Evolutionary conservation across 805 yeast genomes (phyloP).

Genomic region (Candida chilensis): DNA sequence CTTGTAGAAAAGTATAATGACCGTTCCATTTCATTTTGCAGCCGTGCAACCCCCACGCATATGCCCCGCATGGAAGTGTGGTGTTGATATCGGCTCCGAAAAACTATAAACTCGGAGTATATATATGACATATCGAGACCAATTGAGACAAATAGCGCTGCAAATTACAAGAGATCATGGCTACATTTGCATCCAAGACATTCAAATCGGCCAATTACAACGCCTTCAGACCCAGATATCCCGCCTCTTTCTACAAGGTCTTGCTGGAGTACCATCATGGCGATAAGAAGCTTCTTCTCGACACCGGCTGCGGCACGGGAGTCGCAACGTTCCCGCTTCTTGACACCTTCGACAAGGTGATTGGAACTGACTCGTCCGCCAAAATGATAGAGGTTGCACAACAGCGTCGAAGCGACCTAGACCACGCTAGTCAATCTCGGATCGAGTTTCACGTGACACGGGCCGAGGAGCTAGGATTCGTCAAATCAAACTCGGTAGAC

Average conservation of each 20-base stretch:
- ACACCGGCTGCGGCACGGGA: constrained; percentile 48
- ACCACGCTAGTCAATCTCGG: constrained; percentile 8
- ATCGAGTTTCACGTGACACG: constrained; percentile 20
- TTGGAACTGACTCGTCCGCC: constrained; percentile 37
- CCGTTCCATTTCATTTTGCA: too few relatives aligned
- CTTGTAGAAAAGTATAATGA: too few relatives aligned
- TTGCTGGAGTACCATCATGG: constrained; percentile 31
- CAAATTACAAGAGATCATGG: too few relatives aligned
- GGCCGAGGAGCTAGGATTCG: constrained; percentile 15
- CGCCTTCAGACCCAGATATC: constrained; percentile 60
- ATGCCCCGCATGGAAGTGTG: too few relatives aligned
- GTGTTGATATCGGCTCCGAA: too few relatives aligned
- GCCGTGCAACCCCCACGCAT: too few relatives aligned
- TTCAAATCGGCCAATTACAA: constrained; percentile 48
- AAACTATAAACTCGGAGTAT: too few relatives aligned
- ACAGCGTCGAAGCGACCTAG: constrained; percentile 13
- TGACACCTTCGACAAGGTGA: constrained; percentile 22
- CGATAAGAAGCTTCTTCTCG: constrained; percentile 14
- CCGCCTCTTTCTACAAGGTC: constrained; percentile 33
- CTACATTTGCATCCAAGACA: constrained; percentile 46
- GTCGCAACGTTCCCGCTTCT: constrained; percentile 37
- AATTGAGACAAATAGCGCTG: too few relatives aligned
- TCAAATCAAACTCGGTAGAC: constrained; percentile 14
- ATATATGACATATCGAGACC: too few relatives aligned
- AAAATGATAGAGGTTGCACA: constrained; percentile 38